Evolutionary conservation across 345 rosid species (phyloP).

Genomic region (Brassica incana): DNA sequence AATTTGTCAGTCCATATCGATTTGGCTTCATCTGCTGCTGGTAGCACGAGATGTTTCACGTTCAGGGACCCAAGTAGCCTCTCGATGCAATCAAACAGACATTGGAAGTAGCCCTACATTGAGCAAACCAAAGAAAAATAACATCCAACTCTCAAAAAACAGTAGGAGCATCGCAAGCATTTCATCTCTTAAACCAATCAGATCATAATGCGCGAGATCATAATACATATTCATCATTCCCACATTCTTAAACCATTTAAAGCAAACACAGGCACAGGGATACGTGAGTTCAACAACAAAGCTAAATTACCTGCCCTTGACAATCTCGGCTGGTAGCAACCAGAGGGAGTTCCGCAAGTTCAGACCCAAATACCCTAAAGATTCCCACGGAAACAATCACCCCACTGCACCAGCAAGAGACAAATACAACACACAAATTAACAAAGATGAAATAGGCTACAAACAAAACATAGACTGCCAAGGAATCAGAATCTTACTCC

Average conservation of each 20-base stretch:
- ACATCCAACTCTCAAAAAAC: background rate
- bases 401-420: conserved; percentile 53
- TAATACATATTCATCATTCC: background rate
- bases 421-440: background rate
- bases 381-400: conserved; percentile 78
- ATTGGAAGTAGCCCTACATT: conserved; percentile 85
- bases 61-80: conserved; percentile 64
- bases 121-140: background rate
- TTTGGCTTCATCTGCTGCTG: conserved; percentile 86
- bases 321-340: conserved; percentile 72
- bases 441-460: background rate
- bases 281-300: background rate
- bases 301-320: conserved; percentile 66
- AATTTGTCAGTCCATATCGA: conserved; percentile 91
- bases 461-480: background rate
- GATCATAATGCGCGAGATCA: background rate
- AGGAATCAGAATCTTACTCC: conserved; percentile 56
- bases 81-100: conserved; percentile 72
- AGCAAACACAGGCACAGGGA: background rate
- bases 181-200: background rate
- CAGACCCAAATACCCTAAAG: conserved; percentile 75
- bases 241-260: background rate
- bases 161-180: background rate
- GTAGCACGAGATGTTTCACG: conserved; percentile 73
- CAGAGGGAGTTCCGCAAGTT: conserved; percentile 89